phyloP scores from a whole-genome alignment of 768 basidiomycete species.

The Rubroboletus pulcherrimus region DNA sequence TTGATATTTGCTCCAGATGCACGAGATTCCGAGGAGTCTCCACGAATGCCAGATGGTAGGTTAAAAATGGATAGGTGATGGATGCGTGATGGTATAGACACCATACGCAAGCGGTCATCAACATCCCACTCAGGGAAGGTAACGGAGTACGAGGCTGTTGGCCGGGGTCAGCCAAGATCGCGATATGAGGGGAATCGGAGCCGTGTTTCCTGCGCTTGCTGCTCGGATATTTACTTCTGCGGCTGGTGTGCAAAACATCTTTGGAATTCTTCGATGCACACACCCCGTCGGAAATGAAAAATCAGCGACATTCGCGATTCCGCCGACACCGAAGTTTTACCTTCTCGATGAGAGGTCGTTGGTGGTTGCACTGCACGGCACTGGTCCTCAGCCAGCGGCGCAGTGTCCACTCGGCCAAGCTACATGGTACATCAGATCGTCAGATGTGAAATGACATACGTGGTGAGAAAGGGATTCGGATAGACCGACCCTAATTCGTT shows the following conservation, averaged over 20 bases:
- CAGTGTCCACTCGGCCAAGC: conserved; percentile 4
- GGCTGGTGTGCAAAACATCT: neutral
- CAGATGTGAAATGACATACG: neutral
- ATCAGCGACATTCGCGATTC: conserved; percentile 8
- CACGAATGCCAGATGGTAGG: neutral
- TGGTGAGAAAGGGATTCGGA: neutral
- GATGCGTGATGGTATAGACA: neutral
- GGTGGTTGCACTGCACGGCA: conserved; percentile 14
- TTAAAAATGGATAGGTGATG: conserved; percentile 8
- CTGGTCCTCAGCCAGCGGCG: conserved; percentile 16
- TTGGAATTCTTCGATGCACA: neutral
- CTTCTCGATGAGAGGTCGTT: conserved; percentile 11
- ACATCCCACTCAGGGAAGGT: neutral
- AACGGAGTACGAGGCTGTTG: neutral
- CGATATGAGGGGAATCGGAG: neutral
- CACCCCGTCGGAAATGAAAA: conserved; percentile 19
- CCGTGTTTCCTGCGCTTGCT: neutral
- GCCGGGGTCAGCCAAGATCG: conserved; percentile 10
- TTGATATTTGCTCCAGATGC: neutral
- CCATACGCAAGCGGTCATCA: conserved; percentile 7
- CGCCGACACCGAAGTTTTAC: neutral
- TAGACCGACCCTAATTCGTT: neutral
- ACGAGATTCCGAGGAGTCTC: neutral
- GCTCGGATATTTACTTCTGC: neutral
- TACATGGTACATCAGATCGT: neutral